A percentile compares a stretch with the other conserved stretches of the same genome.
These are phyloP conservation scores for Paracamarosporium sp. DNA, from an alignment of 2,329 filamentous ascomycete genomes.

Conservation along the genomic window DNA sequence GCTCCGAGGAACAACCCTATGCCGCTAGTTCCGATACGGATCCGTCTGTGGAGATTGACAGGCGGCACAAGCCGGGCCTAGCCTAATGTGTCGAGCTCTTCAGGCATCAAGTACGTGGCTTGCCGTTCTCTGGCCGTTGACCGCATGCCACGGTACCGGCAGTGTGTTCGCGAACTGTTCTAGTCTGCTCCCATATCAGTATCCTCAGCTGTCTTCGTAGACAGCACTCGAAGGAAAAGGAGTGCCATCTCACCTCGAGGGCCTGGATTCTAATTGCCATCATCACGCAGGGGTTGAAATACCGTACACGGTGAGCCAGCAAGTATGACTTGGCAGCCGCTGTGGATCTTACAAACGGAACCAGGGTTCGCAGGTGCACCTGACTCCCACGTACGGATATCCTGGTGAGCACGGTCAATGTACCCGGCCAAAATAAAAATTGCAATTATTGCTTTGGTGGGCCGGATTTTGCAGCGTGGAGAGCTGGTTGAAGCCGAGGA, in stretches of 20 bases:
- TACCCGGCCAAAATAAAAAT: neutral
- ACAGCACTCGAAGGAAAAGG: neutral
- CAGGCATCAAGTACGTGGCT: neutral
- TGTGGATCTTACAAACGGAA: neutral
- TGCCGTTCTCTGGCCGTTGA: neutral
- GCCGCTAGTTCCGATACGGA: neutral
- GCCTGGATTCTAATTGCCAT: neutral
- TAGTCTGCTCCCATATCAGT: neutral
- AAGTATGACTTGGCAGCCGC: neutral
- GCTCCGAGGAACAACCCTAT: neutral
- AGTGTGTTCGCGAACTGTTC: too few species aligned
- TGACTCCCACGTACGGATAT: neutral
- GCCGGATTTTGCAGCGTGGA: neutral
- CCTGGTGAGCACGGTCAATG: neutral
- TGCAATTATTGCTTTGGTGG: neutral
- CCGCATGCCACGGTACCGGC: too few species aligned
- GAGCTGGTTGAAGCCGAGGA: neutral
- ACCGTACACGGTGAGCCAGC: neutral
- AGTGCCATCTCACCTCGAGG: neutral
- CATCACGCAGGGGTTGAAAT: neutral
- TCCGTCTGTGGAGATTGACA: neutral
- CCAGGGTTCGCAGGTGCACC: neutral
- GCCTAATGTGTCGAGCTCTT: neutral
- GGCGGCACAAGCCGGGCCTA: slow-evolving; percentile 1
- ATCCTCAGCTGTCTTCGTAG: neutral